Percentiles rank a stretch among this genome's conserved stretches.
These are phyloP conservation scores for Isoetes taiwanensis DNA, from an alignment of 75 land plant genomes.

Conservation along the genomic window DNA sequence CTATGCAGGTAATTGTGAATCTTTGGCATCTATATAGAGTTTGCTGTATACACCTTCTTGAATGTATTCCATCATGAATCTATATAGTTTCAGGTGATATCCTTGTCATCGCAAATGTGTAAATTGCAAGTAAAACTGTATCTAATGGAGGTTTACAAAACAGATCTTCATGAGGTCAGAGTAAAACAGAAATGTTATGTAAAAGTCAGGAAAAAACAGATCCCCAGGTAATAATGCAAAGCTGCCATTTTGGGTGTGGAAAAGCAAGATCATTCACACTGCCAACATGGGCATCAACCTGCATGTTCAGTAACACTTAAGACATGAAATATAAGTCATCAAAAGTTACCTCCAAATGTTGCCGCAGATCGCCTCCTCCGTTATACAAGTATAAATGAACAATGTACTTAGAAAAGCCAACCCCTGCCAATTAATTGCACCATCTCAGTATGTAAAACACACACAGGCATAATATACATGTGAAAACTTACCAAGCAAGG, in stretches of 20 bases:
- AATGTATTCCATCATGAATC: too few species aligned
- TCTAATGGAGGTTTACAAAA: too few species aligned
- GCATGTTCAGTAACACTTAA: background rate
- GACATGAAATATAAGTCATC: background rate
- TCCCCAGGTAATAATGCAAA: constrained; percentile 3
- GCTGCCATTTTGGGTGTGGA: background rate
- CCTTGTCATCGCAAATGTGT: too few species aligned
- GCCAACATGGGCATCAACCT: constrained; percentile 7
- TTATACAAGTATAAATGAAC: background rate
- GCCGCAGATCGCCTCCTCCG: background rate
- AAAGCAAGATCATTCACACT: constrained; percentile 3
- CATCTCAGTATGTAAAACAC: background rate
- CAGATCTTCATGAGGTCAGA: too few species aligned
- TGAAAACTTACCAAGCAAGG: background rate
- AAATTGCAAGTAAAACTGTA: too few species aligned
- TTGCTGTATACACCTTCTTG: too few species aligned
- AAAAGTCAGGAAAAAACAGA: too few species aligned
- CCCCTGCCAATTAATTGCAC: background rate
- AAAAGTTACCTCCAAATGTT: background rate
- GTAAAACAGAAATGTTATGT: too few species aligned
- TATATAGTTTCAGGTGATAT: too few species aligned
- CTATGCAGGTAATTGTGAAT: constrained; percentile 10
- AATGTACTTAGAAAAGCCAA: constrained; percentile 1
- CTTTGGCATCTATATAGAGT: too few species aligned
- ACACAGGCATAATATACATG: background rate